Conservation (phyloP, 2,329 filamentous ascomycete genomes). For the Fusarium haematococcum region DNA sequence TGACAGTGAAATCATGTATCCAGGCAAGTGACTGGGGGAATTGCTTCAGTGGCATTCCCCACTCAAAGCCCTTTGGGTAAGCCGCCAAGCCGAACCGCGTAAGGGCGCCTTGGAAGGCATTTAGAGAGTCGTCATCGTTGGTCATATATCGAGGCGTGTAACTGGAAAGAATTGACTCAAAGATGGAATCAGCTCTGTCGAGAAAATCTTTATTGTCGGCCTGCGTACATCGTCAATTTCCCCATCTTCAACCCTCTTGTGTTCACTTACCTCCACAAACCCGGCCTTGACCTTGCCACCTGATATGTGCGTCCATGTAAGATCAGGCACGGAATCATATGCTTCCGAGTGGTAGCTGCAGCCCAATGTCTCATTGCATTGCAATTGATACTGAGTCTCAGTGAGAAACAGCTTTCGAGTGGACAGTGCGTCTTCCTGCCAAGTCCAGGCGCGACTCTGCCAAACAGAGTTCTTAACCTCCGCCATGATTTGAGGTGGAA, state of each 20-base stretch:
- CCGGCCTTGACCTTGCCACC: neutral
- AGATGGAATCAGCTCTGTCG: neutral
- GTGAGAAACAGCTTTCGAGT: neutral
- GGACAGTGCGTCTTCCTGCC: neutral
- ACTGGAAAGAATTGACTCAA: neutral
- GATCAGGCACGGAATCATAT: neutral
- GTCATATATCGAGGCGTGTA: neutral
- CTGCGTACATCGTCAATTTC: neutral
- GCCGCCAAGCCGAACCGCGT: neutral
- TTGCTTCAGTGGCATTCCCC: neutral
- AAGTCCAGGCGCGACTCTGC: neutral
- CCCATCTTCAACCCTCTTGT: neutral
- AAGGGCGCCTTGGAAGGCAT: neutral
- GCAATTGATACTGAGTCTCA: neutral
- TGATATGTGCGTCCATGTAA: neutral
- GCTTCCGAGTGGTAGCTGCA: neutral
- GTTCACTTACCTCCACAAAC: neutral
- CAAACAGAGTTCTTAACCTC: neutral
- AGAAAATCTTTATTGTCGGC: neutral
- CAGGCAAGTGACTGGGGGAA: neutral
- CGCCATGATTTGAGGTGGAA: neutral
- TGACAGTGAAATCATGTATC: neutral
- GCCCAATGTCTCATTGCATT: neutral
- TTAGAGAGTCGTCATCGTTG: neutral
- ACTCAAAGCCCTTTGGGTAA: neutral